Evolutionary conservation across 768 basidiomycete genomes (phyloP), one percentile per base, ranked within the genome.

Genomic region (Mycena rosella): DNA sequence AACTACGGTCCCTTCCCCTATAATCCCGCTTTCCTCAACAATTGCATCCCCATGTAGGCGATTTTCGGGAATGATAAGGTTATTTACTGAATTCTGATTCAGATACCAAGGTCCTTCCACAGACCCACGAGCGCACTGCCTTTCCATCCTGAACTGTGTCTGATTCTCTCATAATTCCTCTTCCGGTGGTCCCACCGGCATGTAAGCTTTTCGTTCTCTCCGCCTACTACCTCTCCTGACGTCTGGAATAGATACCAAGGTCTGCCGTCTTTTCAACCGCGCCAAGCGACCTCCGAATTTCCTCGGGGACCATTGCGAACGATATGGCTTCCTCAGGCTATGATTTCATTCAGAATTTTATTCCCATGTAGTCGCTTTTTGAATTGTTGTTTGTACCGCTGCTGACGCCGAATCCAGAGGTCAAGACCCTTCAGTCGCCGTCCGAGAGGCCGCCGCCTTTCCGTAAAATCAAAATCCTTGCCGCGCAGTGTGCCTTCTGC

Each of bases 331-430:
- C 42, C n/a, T n/a, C 5, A n/a, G n/a, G n/a, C 8, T 2, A 22
- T 20, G 3, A 22, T 44, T 20, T 3, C 18, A n/a, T 18, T 11
- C 18, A 22, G 20, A 10, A 24, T 56, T 64, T 55, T 45, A 49
- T 56, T 54, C 42, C 51, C 40, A 60, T 51, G 59, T 60, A 15
- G 22, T 34, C 5, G 58, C 32, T 17, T 27, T 27, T 42, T 26
- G 15, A 11, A 24, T 26, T 18, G 11, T 45, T 24, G 22, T 45
- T 45, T 45, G 6, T 24, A 24, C 22, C 22, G n/a, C 5, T 45
- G 13, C 44, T 24, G 3, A 45, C 13, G 34, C 44, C 5, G 2
- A 22, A 38, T 17, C 42, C 42, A 44, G 42, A 44, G 5, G 42
- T 44, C 3, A 20, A 20, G n/a, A 20, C n/a, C 42, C 4, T n/a